These are phyloP conservation scores for Senna siamea DNA, from an alignment of 306 rosid genomes.

Conservation along the genomic window DNA sequence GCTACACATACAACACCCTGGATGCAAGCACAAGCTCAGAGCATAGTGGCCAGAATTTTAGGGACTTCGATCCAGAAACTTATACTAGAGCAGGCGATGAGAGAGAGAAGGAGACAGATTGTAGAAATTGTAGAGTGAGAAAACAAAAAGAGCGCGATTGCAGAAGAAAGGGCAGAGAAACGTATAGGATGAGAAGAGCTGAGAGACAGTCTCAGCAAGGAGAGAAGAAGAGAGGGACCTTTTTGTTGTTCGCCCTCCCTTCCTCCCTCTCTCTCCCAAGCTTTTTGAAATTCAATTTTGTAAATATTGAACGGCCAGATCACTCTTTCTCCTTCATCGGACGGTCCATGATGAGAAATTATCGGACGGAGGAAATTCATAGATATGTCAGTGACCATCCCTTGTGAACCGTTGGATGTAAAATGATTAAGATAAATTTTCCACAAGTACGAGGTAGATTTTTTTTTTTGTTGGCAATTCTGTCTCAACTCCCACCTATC, in stretches of 20 bases:
- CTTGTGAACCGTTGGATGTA: slow-evolving; percentile 55
- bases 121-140: slow-evolving; percentile 9
- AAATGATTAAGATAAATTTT: slow-evolving; percentile 26
- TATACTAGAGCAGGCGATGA: slow-evolving; percentile 14
- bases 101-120: slow-evolving; percentile 8
- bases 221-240: slow-evolving; percentile 43
- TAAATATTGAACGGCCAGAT: slow-evolving; percentile 75
- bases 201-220: background rate
- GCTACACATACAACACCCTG: background rate
- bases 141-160: slow-evolving; percentile 15
- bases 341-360: slow-evolving; percentile 24
- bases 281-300: slow-evolving; percentile 97
- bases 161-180: too few species aligned
- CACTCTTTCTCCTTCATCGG: slow-evolving; percentile 33
- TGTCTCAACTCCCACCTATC: slow-evolving; percentile 3
- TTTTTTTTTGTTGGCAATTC: slow-evolving; percentile 3
- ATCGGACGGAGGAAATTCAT: slow-evolving; percentile 76
- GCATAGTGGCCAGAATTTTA: slow-evolving; percentile 42
- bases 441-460: slow-evolving; percentile 24
- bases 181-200: slow-evolving; percentile 5
- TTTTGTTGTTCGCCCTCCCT: slow-evolving; percentile 52
- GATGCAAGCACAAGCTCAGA: slow-evolving; percentile 45
- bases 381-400: slow-evolving; percentile 42
- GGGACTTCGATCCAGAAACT: slow-evolving; percentile 40
- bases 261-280: slow-evolving; percentile 91